Evolutionary conservation across 257 asterid genomes (phyloP).

Genomic region (Solanum rostratum): DNA sequence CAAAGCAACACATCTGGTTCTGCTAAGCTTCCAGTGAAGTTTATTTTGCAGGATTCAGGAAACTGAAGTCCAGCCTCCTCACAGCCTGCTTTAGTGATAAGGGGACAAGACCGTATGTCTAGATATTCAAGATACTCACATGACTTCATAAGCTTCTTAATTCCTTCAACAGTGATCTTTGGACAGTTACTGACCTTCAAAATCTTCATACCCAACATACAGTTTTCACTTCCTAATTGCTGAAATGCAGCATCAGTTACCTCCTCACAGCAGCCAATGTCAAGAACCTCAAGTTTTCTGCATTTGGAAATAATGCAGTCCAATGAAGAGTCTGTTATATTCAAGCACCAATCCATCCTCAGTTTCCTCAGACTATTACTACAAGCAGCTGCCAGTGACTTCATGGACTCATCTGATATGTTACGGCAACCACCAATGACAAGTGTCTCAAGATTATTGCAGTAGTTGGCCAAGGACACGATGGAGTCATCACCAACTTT

Average conservation of each 20-base stretch:
- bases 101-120: conserved; percentile 82
- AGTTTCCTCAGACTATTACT: conserved; percentile 48
- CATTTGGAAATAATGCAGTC: conserved; percentile 44
- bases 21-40: conserved; percentile 57
- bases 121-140: conserved; percentile 64
- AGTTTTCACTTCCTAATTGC: conserved; percentile 36
- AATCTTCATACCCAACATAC: conserved; percentile 41
- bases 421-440: conserved; percentile 79
- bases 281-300: conserved; percentile 74
- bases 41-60: conserved; percentile 61
- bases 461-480: conserved; percentile 42
- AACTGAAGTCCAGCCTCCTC: conserved; percentile 67
- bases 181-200: conserved; percentile 75
- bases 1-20: conserved; percentile 65
- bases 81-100: conserved; percentile 49
- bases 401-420: conserved; percentile 55
- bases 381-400: conserved; percentile 53
- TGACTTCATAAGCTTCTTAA: conserved; percentile 44
- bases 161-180: conserved; percentile 62
- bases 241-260: conserved; percentile 71
- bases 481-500: conserved; percentile 65
- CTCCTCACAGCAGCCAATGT: conserved; percentile 88
- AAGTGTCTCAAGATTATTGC: conserved; percentile 59
- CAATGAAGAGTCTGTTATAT: conserved; percentile 52
- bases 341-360: conserved; percentile 95